Evolutionary conservation across 129 eudicot species (phyloP).

Genomic region (Centaurea solstitialis): DNA sequence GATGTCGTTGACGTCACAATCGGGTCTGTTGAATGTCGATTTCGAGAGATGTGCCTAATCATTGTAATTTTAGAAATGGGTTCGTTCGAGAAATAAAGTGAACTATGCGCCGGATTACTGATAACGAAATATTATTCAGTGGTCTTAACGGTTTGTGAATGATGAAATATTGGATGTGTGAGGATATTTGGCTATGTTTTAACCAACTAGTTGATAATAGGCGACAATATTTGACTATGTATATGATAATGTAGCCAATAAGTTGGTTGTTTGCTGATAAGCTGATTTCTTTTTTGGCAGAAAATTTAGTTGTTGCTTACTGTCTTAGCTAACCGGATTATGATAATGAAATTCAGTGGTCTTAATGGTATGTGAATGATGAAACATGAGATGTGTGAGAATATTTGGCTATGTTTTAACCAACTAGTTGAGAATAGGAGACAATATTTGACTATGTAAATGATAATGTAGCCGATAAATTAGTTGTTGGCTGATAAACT

Average conservation of each 20-base stretch:
- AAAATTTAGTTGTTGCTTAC: too few species aligned
- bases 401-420: not conserved
- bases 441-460: not conserved
- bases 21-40: conserved; percentile 14
- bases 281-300: too few species aligned
- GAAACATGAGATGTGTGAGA: not conserved
- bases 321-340: too few species aligned
- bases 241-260: too few species aligned
- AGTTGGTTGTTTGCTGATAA: too few species aligned
- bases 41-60: conserved; percentile 22
- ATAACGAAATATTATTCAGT: not conserved
- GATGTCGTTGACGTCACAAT: conserved; percentile 2
- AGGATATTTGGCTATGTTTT: not conserved
- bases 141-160: not conserved
- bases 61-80: conserved; percentile 20
- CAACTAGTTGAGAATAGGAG: not conserved
- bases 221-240: not conserved
- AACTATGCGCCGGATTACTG: not conserved
- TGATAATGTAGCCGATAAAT: too few species aligned
- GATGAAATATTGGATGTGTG: not conserved
- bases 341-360: not conserved
- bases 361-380: not conserved
- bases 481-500: too few species aligned
- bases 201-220: not conserved
- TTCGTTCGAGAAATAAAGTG: conserved; percentile 5